Evolutionary conservation across 257 asterid genomes (phyloP), one percentile per base, ranked within the genome.

Genomic region (Cruciata laevipes): DNA sequence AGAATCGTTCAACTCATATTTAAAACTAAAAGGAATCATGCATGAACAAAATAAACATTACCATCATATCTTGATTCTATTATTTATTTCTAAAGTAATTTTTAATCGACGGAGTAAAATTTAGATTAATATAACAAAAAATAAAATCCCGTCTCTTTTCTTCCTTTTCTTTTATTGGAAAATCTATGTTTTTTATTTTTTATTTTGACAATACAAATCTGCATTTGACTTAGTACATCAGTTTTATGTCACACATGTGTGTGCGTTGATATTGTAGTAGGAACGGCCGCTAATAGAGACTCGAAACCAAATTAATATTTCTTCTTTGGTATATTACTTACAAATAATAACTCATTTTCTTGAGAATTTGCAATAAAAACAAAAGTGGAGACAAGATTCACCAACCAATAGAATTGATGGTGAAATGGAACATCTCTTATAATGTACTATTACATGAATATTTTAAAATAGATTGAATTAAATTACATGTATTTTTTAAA

Each of bases 211-310:
- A 38, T n/a, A n/a, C n/a, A n/a, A n/a, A n/a, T 47, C 20, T 47
- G 21, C 20, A 14, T 16, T 47, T 47, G 55, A 47, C 55, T 47
- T 12, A 2, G 7, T 47, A 47, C 55, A 47, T 14, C 55, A 16
- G 16, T 14, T 17, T 14, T 47, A 47, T 14, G 55, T 47, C 55
- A 47, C 55, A 47, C n/a, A 14, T 14, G 53, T 14, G 53, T 5
- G 53, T 1, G 55, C 20, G 30, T 58, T 58, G 63, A 58, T 24
- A 58, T 58, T 58, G 35, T 13, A 24, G 63, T 58, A 58, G 31
- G 33, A 58, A 58, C 63, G 33, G 63, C 31, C 18, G 31, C 31
- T 25, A 58, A 58, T 58, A 58, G 24, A 58, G 63, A 58, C 63
- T 58, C 63, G 25, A 20, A 58, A 58, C 63, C 63, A 56, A 56